phyloP scores from a whole-genome alignment of 306 rosid species.

The Casuarina glauca region DNA sequence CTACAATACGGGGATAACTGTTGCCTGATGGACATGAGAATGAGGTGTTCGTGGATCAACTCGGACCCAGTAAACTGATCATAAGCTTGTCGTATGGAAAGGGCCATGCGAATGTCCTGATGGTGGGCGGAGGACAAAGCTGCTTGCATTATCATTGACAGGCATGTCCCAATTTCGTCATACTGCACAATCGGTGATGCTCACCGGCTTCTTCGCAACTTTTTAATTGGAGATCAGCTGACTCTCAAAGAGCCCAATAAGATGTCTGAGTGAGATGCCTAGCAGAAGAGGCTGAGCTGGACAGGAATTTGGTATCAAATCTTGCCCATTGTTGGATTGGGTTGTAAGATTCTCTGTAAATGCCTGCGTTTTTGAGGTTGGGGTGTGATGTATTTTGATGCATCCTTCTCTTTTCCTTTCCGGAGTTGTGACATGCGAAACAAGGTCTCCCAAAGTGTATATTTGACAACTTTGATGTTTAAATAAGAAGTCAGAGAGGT shows the following conservation, averaged over 20 bases:
- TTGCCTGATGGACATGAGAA: neutral
- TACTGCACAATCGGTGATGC: neutral
- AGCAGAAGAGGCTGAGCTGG: neutral
- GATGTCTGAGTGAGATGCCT: neutral
- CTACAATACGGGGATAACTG: conserved; percentile 18
- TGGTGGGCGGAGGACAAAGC: neutral
- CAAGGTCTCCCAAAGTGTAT: neutral
- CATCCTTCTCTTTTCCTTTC: neutral
- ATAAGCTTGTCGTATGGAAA: neutral
- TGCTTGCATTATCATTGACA: neutral
- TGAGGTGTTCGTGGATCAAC: neutral
- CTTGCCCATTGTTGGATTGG: neutral
- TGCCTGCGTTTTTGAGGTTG: neutral
- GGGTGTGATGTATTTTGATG: neutral
- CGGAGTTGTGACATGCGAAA: neutral
- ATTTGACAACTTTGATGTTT: neutral
- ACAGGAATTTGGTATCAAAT: neutral
- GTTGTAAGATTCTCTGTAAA: neutral
- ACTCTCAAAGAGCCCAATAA: neutral
- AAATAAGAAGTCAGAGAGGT: neutral
- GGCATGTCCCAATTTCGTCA: neutral
- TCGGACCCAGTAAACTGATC: neutral
- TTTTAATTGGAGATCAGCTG: neutral
- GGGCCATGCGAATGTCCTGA: neutral
- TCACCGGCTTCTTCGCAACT: neutral